These are phyloP conservation scores for Talaromyces pinophilus DNA, from an alignment of 2,329 filamentous ascomycete genomes.

Conservation along the genomic window DNA sequence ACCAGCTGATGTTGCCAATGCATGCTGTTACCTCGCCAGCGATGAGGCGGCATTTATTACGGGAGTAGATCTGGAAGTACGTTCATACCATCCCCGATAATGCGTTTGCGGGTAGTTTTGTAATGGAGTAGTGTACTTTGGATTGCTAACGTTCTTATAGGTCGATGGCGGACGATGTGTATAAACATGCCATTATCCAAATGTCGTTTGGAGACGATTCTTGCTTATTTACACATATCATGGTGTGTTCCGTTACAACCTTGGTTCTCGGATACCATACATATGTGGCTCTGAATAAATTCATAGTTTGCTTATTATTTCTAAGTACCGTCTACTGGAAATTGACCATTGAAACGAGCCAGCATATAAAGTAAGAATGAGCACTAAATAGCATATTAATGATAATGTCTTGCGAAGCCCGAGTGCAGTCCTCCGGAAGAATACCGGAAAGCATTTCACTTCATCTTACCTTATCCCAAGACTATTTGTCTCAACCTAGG, in stretches of 20 bases:
- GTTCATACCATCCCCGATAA: background rate
- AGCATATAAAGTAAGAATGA: background rate
- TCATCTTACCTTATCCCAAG: background rate
- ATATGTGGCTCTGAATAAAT: background rate
- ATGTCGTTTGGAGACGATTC: background rate
- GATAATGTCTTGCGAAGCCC: background rate
- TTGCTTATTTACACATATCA: background rate
- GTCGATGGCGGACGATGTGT: constrained; percentile 17
- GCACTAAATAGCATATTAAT: background rate
- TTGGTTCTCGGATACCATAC: background rate
- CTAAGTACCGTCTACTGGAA: background rate
- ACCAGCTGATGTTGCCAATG: constrained; percentile 66
- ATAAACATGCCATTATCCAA: background rate
- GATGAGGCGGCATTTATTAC: constrained; percentile 73
- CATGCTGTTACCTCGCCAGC: constrained; percentile 68
- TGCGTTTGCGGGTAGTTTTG: no score
- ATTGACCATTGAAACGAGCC: background rate
- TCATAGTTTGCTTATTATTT: background rate
- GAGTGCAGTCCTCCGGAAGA: background rate
- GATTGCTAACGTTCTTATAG: background rate
- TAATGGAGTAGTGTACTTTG: background rate
- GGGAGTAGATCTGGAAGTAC: constrained; percentile 62
- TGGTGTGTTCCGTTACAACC: background rate
- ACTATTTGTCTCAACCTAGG: background rate
- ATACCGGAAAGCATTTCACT: background rate